These are phyloP conservation scores for Alternaria ethzedia DNA, from an alignment of 2,329 filamentous ascomycete species.

Conservation along the genomic window DNA sequence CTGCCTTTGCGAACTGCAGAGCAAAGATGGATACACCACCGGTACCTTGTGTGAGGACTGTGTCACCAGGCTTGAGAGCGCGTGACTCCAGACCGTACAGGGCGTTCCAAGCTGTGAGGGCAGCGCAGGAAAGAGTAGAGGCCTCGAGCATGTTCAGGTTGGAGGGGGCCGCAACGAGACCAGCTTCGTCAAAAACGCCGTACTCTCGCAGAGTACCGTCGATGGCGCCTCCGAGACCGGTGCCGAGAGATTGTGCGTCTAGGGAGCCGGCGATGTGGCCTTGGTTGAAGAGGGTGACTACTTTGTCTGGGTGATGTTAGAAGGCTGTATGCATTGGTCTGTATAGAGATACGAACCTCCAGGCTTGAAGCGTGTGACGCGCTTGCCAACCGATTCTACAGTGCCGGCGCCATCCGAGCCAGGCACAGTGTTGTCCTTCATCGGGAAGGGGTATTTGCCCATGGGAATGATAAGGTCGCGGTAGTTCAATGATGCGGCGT, in stretches of 20 bases:
- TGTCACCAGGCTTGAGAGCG: slow-evolving; percentile 47
- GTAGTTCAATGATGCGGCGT: slow-evolving; percentile 58
- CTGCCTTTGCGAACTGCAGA: slow-evolving; percentile 62
- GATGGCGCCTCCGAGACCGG: slow-evolving; percentile 70
- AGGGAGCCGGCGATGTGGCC: slow-evolving; percentile 60
- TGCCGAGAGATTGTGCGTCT: slow-evolving; percentile 46
- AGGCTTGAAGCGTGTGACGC: slow-evolving; percentile 62
- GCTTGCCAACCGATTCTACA: slow-evolving; percentile 61
- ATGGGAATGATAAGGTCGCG: slow-evolving; percentile 57
- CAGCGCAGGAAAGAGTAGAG: slow-evolving; percentile 55
- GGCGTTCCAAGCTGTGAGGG: slow-evolving; percentile 59
- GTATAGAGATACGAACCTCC: slow-evolving; percentile 44
- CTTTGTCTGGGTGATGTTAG: slow-evolving; percentile 54
- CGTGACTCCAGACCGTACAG: slow-evolving; percentile 57
- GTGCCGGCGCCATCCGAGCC: slow-evolving; percentile 61
- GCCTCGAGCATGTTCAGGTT: slow-evolving; percentile 58
- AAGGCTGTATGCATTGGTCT: background rate
- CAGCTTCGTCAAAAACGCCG: slow-evolving; percentile 69
- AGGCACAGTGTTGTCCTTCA: slow-evolving; percentile 51
- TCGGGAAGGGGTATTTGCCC: slow-evolving; percentile 55
- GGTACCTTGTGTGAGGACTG: slow-evolving; percentile 72
- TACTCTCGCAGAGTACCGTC: slow-evolving; percentile 74
- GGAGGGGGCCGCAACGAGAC: slow-evolving; percentile 69
- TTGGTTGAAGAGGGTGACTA: slow-evolving; percentile 69
- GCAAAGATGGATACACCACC: slow-evolving; percentile 72